Evolutionary conservation across 176 grass and related monocot species (phyloP).

Genomic region (Oropetium thomaeum): DNA sequence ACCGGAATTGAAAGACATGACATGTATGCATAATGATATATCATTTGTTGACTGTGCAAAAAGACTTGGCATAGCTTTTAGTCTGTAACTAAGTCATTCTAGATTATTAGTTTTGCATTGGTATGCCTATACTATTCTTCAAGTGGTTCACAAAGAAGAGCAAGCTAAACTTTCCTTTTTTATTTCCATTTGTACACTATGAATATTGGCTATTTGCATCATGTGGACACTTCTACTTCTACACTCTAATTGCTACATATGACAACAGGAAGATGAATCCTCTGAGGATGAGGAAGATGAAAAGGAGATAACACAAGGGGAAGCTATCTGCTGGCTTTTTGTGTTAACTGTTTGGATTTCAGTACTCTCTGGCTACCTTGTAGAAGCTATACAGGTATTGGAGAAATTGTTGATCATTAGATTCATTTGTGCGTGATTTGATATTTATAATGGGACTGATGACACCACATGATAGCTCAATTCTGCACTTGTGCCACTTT

Average conservation of each 20-base stretch:
- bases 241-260: constrained; percentile 17
- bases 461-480: background rate
- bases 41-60: constrained; percentile 6
- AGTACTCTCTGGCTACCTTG: constrained; percentile 89
- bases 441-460: background rate
- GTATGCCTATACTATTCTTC: constrained; percentile 9
- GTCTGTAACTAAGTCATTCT: background rate
- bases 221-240: constrained; percentile 14
- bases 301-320: constrained; percentile 84
- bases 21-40: constrained; percentile 3
- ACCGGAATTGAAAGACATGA: background rate
- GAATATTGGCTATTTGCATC: background rate
- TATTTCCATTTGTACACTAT: background rate
- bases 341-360: constrained; percentile 97
- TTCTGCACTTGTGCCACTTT: background rate
- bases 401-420: constrained; percentile 14
- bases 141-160: background rate
- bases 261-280: constrained; percentile 54
- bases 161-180: background rate
- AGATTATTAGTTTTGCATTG: background rate
- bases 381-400: constrained; percentile 93
- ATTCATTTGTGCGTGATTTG: constrained; percentile 9
- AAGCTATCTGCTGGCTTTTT: constrained; percentile 82
- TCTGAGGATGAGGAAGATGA: constrained; percentile 49
- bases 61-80: background rate